Base-by-base conservation (phyloP, 495 filamentous ascomycete genomes). In the Usnea hakonensis region DNA sequence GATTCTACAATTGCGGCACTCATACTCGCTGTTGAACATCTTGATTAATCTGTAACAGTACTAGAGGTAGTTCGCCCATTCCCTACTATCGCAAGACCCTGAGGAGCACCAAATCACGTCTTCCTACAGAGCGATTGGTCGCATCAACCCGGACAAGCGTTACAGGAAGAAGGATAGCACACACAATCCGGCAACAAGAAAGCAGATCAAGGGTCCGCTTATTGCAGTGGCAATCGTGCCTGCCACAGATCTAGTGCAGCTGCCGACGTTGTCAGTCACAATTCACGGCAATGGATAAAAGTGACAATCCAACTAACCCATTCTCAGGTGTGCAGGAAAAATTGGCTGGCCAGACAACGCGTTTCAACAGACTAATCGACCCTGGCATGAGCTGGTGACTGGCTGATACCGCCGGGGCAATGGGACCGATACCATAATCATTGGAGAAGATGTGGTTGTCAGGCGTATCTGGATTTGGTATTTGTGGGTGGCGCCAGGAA, bases 391-490 rank as follows among this genome's bases (percentile, higher is more conserved):
- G 46, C 46, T 50, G 46, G 7, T 2, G 46, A 50, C 21, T 13
- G 46, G 46, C 26, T 30, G 46, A 28, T 3, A 1, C 5, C 46
- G 28, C 17, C 8, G 54, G 6, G 10, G 14, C 7, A 30, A 30
- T n/a, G 4, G 54, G 54, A 36, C 26, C 26, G 13, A 57, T 37
- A 2, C 33, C 32, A 7, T 37, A 40, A 33, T 40, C 37, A 17
- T 57, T 57, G 54, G 37, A 57, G n/a, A 35, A 2, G 37, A 57
- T 57, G 23, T 38, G 33, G 5, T 57, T 57, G n/a, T 57, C 33
- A 23, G 33, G 33, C 38, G 54, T 57, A 26, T 57, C 4, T 3
- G 54, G 54, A 57, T 57, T 30, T 2, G 54, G 54, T 14, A 57
- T 5, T 16, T 57, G 54, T 14, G 33, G 53, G 5, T 14, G 13